phyloP scores from a whole-genome alignment of 495 filamentous ascomycete species.

The Astrothelium macrocarpum region DNA sequence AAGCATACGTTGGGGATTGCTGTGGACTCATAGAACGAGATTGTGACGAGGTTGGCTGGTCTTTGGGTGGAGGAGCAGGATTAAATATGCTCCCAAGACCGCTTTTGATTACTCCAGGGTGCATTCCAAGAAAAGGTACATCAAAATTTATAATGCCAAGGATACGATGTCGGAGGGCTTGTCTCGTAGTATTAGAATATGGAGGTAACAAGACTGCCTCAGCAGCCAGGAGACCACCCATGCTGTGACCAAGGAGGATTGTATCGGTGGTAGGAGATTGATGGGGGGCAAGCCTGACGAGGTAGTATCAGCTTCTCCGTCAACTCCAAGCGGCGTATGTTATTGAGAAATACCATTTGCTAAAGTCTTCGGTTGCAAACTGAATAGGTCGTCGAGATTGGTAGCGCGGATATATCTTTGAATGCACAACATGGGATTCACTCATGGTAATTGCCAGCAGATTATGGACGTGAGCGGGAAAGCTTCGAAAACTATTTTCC shows the following conservation, averaged over 20 bases:
- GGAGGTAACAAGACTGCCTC: constrained; percentile 61
- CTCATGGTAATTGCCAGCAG: constrained; percentile 56
- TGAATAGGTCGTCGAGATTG: constrained; percentile 67
- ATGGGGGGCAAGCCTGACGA: constrained; percentile 59
- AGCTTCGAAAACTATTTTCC: constrained; percentile 76
- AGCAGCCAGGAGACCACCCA: constrained; percentile 76
- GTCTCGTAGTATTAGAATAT: constrained; percentile 16
- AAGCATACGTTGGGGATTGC: background rate
- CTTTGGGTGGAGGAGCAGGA: constrained; percentile 34
- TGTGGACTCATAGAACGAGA: background rate
- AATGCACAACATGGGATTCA: constrained; percentile 71
- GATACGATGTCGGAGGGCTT: constrained; percentile 61
- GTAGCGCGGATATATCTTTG: constrained; percentile 88
- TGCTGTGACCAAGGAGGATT: constrained; percentile 77
- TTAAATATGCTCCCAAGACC: constrained; percentile 71
- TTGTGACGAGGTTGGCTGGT: constrained; percentile 6
- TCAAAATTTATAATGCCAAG: constrained; percentile 80
- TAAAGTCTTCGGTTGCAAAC: constrained; percentile 70
- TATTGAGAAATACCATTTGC: constrained; percentile 50
- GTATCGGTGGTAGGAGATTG: constrained; percentile 67
- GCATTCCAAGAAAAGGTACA: constrained; percentile 77
- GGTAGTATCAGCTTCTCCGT: constrained; percentile 7
- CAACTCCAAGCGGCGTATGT: background rate
- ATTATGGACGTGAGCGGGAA: constrained; percentile 80
- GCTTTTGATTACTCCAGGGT: constrained; percentile 74